Conservation (phyloP, 2,329 filamentous ascomycete genomes). For the Pestalotiopsis fici region DNA sequence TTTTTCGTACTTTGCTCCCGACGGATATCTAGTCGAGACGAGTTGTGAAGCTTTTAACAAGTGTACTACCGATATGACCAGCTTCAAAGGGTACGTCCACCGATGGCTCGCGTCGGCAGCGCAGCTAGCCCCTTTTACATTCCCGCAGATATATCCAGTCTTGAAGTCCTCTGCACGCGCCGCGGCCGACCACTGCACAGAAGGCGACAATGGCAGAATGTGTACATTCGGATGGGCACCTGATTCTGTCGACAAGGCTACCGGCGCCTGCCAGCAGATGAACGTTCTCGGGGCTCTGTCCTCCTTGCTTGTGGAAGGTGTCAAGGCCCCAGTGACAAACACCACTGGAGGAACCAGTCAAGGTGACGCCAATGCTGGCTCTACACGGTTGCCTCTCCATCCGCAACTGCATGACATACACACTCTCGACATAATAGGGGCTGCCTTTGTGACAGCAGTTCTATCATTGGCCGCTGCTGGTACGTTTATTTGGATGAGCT, state of each 20-base stretch:
- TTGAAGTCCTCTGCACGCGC: conserved; percentile 48
- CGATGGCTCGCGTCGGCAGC: conserved; percentile 52
- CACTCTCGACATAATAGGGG: not conserved
- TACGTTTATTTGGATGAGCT: conserved; percentile 10
- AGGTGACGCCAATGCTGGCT: conserved; percentile 7
- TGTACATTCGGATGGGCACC: conserved; percentile 49
- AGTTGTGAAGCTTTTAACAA: conserved; percentile 52
- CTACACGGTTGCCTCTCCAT: not conserved
- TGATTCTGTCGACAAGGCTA: conserved; percentile 39
- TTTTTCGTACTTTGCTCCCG: not conserved
- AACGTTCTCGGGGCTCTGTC: conserved; percentile 43
- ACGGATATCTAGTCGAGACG: conserved; percentile 35
- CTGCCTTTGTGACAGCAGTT: conserved; percentile 4
- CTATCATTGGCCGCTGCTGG: not conserved
- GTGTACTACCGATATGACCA: conserved; percentile 60
- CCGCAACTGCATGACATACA: not conserved
- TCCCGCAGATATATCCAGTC: conserved; percentile 42
- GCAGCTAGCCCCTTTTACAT: conserved; percentile 50
- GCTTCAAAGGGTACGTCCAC: conserved; percentile 58
- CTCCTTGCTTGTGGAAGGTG: conserved; percentile 30
- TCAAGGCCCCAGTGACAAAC: conserved; percentile 7
- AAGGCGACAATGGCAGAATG: conserved; percentile 36
- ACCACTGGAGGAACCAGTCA: conserved; percentile 8
- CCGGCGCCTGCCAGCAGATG: conserved; percentile 47
- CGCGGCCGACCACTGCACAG: conserved; percentile 50